Evolutionary conservation across 140 eudicot genomes (phyloP), one percentile per base, ranked within the genome.

Genomic region (Bidens hawaiensis): DNA sequence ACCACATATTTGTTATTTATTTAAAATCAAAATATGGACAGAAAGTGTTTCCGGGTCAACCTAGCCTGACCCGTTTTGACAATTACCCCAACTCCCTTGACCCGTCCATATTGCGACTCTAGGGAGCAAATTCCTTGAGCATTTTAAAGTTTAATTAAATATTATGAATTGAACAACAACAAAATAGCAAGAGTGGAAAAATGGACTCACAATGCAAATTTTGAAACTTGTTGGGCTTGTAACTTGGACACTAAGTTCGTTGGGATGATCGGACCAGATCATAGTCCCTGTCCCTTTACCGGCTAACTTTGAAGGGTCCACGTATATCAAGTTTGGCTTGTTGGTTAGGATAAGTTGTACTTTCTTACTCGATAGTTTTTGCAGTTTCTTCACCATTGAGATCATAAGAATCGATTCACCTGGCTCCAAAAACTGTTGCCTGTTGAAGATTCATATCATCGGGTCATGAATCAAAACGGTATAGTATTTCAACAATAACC

Each of bases 381-480:
- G 95, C 42, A 85, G 65, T 69, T 88, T 93, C 90, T 83, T 93
- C 22, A 93, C 99, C 95, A 85, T 79, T 31, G 99, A 93, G 72
- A 93, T 93, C 99, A 93, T 93, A 68, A 93, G 82, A 43, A 93
- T 84, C 0, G 96, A 88, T 57, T 93, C 99, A 14, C 89, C 93
- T 1, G 87, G 94, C 68, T 86, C 95, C 81, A 90, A 69, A 74
- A 85, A 88, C 36, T 93, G 90, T 75, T 88, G 88, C 99, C 99
- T 93, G 83, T 72, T 18, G 3, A 71, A 5, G 45, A 40, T 50
- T 56, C 41, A 69, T 28, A 60, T 43, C 45, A 1, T 17, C 43
- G 6, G 41, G 17, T 38, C 62, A 61, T 1, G 6, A n/a, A 24
- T 62, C 40, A 30, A 48, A n/a, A n/a, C n/a, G n/a, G n/a, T 30